Evolutionary conservation across 345 rosid species (phyloP).

Genomic region (Brassica incana): DNA sequence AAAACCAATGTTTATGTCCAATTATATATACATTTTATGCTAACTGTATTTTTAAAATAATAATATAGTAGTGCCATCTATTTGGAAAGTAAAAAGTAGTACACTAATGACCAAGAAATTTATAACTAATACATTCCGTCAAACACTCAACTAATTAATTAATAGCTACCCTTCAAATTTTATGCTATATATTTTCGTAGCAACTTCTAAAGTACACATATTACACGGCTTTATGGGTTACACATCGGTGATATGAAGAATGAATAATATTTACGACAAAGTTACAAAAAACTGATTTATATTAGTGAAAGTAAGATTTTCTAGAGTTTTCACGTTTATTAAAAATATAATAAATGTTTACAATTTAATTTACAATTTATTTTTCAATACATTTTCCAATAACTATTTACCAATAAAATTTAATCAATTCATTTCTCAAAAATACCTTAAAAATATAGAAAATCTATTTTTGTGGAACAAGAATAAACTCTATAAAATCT

Average conservation of each 20-base stretch:
- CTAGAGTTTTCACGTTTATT: too few species aligned
- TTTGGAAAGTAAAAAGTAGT: slow-evolving; percentile 24
- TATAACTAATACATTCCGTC: background rate
- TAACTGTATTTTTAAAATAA: background rate
- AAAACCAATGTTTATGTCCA: background rate
- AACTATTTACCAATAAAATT: too few species aligned
- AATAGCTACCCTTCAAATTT: background rate
- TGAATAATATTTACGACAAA: background rate
- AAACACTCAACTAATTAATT: background rate
- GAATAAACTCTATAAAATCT: too few species aligned
- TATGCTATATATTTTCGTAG: background rate
- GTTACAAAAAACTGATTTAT: background rate
- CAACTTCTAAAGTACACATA: background rate
- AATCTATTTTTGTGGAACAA: too few species aligned
- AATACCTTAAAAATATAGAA: too few species aligned
- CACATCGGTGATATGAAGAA: background rate
- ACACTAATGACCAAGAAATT: slow-evolving; percentile 21
- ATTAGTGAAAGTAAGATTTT: too few species aligned
- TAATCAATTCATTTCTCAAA: too few species aligned
- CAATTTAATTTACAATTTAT: too few species aligned
- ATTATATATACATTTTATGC: background rate
- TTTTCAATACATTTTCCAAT: too few species aligned
- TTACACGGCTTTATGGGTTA: background rate
- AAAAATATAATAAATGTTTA: too few species aligned
- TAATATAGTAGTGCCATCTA: background rate